These are phyloP conservation scores for Aspergillus intermedius DNA, from an alignment of 2,329 filamentous ascomycete genomes.

Conservation along the genomic window DNA sequence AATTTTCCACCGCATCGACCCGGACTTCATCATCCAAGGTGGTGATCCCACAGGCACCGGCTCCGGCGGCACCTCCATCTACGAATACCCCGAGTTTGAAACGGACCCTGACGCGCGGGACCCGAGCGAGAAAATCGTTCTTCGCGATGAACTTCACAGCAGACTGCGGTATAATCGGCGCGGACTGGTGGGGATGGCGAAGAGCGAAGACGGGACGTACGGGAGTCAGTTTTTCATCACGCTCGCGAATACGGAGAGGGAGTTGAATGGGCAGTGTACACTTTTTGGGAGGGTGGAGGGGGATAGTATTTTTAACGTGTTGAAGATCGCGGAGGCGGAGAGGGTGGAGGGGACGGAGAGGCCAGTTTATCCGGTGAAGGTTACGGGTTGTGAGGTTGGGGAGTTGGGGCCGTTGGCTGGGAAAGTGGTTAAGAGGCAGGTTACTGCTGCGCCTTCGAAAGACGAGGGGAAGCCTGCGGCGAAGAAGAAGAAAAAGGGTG, in stretches of 20 bases:
- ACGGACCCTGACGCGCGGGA: constrained; percentile 50
- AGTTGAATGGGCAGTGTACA: constrained; percentile 84
- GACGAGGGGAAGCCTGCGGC: constrained; percentile 23
- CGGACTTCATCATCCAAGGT: constrained; percentile 88
- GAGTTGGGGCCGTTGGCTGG: constrained; percentile 41
- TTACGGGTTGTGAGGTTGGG: constrained; percentile 46
- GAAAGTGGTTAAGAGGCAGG: constrained; percentile 39
- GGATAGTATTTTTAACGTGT: constrained; percentile 91
- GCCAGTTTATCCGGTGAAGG: constrained; percentile 77
- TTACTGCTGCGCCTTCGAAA: constrained; percentile 22
- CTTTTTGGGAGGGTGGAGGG: constrained; percentile 88
- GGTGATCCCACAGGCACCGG: constrained; percentile 92
- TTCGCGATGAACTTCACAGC: constrained; percentile 87
- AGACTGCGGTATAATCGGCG: constrained; percentile 87
- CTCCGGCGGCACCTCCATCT: constrained; percentile 85
- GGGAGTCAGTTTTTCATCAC: constrained; percentile 98
- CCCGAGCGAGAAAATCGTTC: constrained; percentile 51
- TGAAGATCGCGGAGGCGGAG: constrained; percentile 87
- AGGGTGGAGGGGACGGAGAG: constrained; percentile 71
- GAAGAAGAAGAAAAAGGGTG: constrained; percentile 38
- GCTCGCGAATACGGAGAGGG: constrained; percentile 68
- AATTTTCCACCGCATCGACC: constrained; percentile 86
- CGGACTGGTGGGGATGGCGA: constrained; percentile 92
- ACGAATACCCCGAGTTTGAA: constrained; percentile 59
- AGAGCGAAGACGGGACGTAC: constrained; percentile 66